These are phyloP conservation scores for Rubroboletus pulcherrimus DNA, from an alignment of 768 basidiomycete genomes.

Conservation along the genomic window DNA sequence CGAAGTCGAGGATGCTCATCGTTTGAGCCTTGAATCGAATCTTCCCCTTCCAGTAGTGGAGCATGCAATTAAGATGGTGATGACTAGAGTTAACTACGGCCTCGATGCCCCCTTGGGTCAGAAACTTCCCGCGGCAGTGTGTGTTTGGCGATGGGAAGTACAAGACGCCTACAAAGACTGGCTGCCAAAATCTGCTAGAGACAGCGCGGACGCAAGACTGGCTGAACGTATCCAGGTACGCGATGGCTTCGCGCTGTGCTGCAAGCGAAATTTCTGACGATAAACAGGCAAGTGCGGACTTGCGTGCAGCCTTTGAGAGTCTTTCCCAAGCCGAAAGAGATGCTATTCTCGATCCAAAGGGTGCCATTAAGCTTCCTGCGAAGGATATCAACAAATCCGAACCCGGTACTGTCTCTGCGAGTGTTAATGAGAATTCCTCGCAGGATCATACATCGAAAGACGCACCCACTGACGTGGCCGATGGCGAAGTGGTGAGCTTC, in stretches of 20 bases:
- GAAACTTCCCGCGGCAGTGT: constrained; percentile 60
- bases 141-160: constrained; percentile 87
- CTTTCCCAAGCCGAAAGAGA: constrained; percentile 56
- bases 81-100: constrained; percentile 79
- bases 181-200: constrained; percentile 62
- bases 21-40: constrained; percentile 34
- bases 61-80: constrained; percentile 55
- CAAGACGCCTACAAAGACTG: constrained; percentile 53
- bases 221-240: constrained; percentile 65
- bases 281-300: constrained; percentile 54
- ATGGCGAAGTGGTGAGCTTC: constrained; percentile 38
- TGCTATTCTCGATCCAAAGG: constrained; percentile 52
- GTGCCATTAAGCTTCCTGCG: constrained; percentile 29
- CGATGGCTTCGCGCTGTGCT: neutral
- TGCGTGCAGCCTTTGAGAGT: constrained; percentile 51
- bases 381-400: constrained; percentile 33
- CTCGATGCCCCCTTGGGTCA: constrained; percentile 49
- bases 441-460: constrained; percentile 30
- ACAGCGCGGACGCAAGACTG: constrained; percentile 57
- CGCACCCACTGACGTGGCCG: constrained; percentile 31
- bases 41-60: constrained; percentile 54
- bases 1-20: constrained; percentile 43
- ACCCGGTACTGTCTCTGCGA: constrained; percentile 1
- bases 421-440: neutral
- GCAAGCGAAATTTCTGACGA: constrained; percentile 1